phyloP scores from a whole-genome alignment of 768 basidiomycete species.

The Mrakia frigida region DNA sequence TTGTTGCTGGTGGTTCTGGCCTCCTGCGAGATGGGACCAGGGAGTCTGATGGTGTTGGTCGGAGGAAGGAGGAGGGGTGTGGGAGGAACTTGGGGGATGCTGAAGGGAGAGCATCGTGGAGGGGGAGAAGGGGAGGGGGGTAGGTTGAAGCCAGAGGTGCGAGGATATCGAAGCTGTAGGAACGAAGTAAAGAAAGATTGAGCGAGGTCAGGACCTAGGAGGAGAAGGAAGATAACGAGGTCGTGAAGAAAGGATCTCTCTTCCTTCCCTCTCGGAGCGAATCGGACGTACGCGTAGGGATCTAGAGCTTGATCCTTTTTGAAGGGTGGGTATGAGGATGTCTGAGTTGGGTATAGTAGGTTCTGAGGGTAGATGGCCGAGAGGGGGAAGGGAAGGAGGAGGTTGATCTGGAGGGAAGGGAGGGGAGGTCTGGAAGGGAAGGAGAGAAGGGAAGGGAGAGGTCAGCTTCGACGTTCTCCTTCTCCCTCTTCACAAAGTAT shows the following conservation, averaged over 20 bases:
- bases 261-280: neutral
- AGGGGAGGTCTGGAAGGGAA: no score
- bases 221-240: neutral
- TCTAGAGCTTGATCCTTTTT: neutral
- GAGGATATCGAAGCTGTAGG: neutral
- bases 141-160: no score
- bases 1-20: conserved; percentile 33
- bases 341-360: neutral
- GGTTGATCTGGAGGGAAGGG: no score
- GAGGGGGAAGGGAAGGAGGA: no score
- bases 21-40: conserved; percentile 17
- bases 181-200: neutral
- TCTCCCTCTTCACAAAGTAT: no score
- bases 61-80: conserved; percentile 11
- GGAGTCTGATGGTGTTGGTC: conserved; percentile 17
- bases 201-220: neutral
- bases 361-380: neutral
- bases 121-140: neutral
- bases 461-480: no score
- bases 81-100: conserved; percentile 10
- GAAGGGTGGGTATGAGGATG: neutral
- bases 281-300: neutral
- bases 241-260: no score
- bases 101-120: conserved; percentile 5
- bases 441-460: no score